Base-by-base conservation (phyloP, 2,329 filamentous ascomycete genomes). In the Colletotrichum kahawae region DNA sequence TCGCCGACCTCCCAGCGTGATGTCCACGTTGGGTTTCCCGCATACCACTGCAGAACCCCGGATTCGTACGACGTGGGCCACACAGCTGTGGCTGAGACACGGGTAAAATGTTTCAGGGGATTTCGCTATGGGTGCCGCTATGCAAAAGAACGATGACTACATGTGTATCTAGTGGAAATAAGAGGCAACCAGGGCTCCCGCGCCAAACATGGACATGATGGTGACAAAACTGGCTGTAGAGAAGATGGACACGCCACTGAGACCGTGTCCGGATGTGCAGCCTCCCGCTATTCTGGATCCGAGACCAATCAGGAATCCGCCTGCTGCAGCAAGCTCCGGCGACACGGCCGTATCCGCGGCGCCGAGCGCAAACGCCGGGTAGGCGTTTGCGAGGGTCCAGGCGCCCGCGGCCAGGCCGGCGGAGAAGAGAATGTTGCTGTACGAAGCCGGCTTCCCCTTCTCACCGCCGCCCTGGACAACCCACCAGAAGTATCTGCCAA, bases 261-360 rank as follows among this genome's bases (percentile, higher is more conserved):
- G 91, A 0, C 93, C 93, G 80, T 94, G 93, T 0, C 93, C 92
- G 7, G 91, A 92, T 0, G 92, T 93, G 77, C 93, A 94, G 0
- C 93, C 93, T 2, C 92, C 92, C 0, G 90, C 92, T 70, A 93
- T 79, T 64, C 92, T 88, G 2, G 91, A 87, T 1, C 93, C 93
- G 10, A 94, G 80, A 0, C 88, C 87, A 84, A 93, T 90, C 16
- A 89, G 74, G 5, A 89, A 84, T 0, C 92, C 93, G 2, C 92
- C 92, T 0, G 86, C 60, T 1, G 88, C 78, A 0, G 90, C 89
- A 76, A 84, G 80, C 3, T 79, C 29, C 1, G 85, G 84, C 5
- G 84, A 79, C 0, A 87, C 80, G 1, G 77, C 64, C 31, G 85
- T 79, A 5, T 83, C 75, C 27, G 76, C 79, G 1, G 79, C 75